phyloP scores from a whole-genome alignment of 2,329 filamentous ascomycete species.

The Trichoderma sp. region DNA sequence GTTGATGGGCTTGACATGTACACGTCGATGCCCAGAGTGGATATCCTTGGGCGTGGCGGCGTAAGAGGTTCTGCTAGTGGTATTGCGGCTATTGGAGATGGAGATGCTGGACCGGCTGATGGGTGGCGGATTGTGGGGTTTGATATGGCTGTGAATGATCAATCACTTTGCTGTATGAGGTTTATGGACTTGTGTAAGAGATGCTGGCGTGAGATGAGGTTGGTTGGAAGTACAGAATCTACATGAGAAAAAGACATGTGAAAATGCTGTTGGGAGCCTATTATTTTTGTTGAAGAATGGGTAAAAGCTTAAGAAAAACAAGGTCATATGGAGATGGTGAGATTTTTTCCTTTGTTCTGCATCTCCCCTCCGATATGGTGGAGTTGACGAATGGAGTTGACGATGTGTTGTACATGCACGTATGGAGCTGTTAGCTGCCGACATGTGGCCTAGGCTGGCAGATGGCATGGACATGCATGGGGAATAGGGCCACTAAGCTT shows the following conservation, averaged over 20 bases:
- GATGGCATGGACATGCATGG: not conserved
- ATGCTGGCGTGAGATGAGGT: not conserved
- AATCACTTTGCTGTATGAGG: not conserved
- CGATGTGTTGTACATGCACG: slow-evolving; percentile 22
- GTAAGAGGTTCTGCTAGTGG: not conserved
- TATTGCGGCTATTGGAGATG: not conserved
- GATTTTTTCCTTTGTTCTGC: not conserved
- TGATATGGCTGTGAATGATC: not conserved
- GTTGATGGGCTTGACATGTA: not conserved
- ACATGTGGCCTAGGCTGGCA: not conserved
- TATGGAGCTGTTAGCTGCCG: slow-evolving; percentile 12
- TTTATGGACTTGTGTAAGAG: not conserved
- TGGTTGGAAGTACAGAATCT: not conserved
- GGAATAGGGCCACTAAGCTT: not conserved
- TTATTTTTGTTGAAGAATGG: not conserved
- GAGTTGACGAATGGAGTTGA: slow-evolving; percentile 17
- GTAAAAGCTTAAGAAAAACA: not conserved
- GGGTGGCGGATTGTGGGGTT: not conserved
- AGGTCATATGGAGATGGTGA: not conserved
- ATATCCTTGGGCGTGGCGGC: not conserved
- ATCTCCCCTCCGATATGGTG: not conserved
- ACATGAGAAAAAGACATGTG: not conserved
- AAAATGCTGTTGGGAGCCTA: not conserved
- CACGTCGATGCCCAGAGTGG: slow-evolving; percentile 14
- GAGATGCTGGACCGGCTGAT: not conserved